Percentiles rank a stretch among this genome's conserved stretches.
Evolutionary conservation across 2,329 filamentous ascomycete species (phyloP).

Genomic region (Pseudopithomyces chartarum): DNA sequence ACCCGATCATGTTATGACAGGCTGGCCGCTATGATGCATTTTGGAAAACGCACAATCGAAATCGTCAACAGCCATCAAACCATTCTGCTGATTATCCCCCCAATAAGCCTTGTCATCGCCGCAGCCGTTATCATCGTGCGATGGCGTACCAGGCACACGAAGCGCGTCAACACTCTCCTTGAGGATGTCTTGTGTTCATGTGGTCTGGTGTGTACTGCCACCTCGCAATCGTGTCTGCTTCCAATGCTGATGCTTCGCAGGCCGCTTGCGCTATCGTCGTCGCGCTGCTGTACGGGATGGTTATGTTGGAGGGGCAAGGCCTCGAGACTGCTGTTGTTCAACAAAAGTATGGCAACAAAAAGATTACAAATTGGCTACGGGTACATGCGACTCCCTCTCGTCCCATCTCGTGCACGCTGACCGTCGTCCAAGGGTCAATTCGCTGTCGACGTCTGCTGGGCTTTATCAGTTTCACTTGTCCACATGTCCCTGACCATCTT

Average conservation of each 20-base stretch:
- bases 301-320: constrained; percentile 24
- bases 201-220: constrained; percentile 18
- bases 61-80: constrained; percentile 24
- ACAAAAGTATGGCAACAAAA: constrained; percentile 13
- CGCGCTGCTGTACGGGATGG: constrained; percentile 21
- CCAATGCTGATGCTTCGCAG: constrained; percentile 12
- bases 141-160: constrained; percentile 26
- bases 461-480: constrained; percentile 24
- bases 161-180: constrained; percentile 21
- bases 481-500: constrained; percentile 23
- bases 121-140: constrained; percentile 18
- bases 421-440: constrained; percentile 21
- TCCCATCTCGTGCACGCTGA: constrained; percentile 5
- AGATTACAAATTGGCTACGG: constrained; percentile 16
- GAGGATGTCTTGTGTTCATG: constrained; percentile 23
- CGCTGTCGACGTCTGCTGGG: constrained; percentile 27
- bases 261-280: constrained; percentile 23
- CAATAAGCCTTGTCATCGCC: constrained; percentile 19
- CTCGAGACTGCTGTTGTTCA: constrained; percentile 17
- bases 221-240: neutral
- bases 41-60: constrained; percentile 17
- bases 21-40: constrained; percentile 16
- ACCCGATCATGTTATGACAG: constrained; percentile 5
- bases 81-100: constrained; percentile 21
- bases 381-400: constrained; percentile 6